Evolutionary conservation across 371 early-diverging fungal species (phyloP).

Genomic region (Apophysomyces ossiformis): DNA sequence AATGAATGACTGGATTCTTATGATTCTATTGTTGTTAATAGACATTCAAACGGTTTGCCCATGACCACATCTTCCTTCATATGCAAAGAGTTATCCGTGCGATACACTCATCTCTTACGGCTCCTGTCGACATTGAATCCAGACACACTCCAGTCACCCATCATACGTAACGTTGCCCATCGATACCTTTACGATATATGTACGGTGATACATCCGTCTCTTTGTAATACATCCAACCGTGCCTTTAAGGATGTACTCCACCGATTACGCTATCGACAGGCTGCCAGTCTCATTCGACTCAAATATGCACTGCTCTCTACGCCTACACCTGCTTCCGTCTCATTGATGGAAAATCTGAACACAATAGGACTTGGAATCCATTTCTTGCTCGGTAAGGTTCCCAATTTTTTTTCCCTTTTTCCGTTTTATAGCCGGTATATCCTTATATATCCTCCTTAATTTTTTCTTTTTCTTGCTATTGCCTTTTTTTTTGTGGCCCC

Average conservation of each 20-base stretch:
- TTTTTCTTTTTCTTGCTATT: constrained; percentile 4
- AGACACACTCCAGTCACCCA: constrained; percentile 27
- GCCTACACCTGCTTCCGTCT: constrained; percentile 14
- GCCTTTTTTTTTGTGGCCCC: not conserved
- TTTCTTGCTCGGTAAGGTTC: constrained; percentile 47
- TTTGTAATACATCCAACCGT: constrained; percentile 24
- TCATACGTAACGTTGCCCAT: constrained; percentile 36
- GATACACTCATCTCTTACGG: constrained; percentile 64
- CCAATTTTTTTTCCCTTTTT: constrained; percentile 5
- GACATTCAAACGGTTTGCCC: not conserved
- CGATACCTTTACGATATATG: constrained; percentile 38
- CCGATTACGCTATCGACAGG: constrained; percentile 31
- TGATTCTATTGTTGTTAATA: not conserved
- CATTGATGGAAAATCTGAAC: constrained; percentile 39
- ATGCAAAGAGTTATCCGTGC: constrained; percentile 66
- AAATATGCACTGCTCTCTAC: constrained; percentile 30
- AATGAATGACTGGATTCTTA: not conserved
- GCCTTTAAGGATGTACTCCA: constrained; percentile 45
- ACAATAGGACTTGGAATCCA: constrained; percentile 62
- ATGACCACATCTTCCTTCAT: constrained; percentile 58
- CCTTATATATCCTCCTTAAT: not conserved
- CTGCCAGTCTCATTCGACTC: constrained; percentile 28
- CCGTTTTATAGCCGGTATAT: not conserved
- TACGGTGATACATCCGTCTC: constrained; percentile 36
- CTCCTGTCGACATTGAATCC: constrained; percentile 41